Percentiles rank a stretch among this genome's conserved stretches.
These are phyloP conservation scores for Aspergillus ellipticus DNA, from an alignment of 495 filamentous ascomycete genomes.

Conservation along the genomic window DNA sequence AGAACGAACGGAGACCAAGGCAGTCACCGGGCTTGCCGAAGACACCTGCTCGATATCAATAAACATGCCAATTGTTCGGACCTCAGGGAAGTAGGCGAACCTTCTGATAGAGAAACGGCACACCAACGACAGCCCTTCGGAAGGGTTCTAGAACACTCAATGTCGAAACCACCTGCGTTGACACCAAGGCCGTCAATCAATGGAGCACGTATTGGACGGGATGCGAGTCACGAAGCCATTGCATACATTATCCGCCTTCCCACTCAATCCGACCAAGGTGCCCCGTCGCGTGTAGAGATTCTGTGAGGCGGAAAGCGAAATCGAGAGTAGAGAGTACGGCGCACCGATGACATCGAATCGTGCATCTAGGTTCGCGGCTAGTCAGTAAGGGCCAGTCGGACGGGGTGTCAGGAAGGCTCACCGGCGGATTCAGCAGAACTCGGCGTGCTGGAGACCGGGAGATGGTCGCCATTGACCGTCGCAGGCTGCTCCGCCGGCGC, in stretches of 20 bases:
- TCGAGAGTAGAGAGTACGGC: slow-evolving; percentile 87
- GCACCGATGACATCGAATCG: slow-evolving; percentile 88
- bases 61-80: background rate
- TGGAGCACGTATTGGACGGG: background rate
- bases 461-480: slow-evolving; percentile 33
- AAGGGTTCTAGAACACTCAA: slow-evolving; percentile 84
- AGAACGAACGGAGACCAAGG: slow-evolving; percentile 81
- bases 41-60: slow-evolving; percentile 51
- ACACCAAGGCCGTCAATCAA: background rate
- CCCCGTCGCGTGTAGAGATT: slow-evolving; percentile 87
- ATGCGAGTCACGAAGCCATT: background rate
- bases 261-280: slow-evolving; percentile 84
- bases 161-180: slow-evolving; percentile 67
- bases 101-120: slow-evolving; percentile 93
- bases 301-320: slow-evolving; percentile 87
- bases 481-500: slow-evolving; percentile 35
- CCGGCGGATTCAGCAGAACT: slow-evolving; percentile 40
- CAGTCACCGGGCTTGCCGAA: slow-evolving; percentile 79
- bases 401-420: slow-evolving; percentile 12
- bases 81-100: slow-evolving; percentile 23
- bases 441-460: slow-evolving; percentile 39
- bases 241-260: slow-evolving; percentile 83
- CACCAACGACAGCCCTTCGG: slow-evolving; percentile 67
- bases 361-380: slow-evolving; percentile 59
- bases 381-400: slow-evolving; percentile 7